Percentiles rank a stretch among this genome's conserved stretches.
phyloP scores from a whole-genome alignment of 2,329 filamentous ascomycete species.

The Hymenoscyphus scutula region DNA sequence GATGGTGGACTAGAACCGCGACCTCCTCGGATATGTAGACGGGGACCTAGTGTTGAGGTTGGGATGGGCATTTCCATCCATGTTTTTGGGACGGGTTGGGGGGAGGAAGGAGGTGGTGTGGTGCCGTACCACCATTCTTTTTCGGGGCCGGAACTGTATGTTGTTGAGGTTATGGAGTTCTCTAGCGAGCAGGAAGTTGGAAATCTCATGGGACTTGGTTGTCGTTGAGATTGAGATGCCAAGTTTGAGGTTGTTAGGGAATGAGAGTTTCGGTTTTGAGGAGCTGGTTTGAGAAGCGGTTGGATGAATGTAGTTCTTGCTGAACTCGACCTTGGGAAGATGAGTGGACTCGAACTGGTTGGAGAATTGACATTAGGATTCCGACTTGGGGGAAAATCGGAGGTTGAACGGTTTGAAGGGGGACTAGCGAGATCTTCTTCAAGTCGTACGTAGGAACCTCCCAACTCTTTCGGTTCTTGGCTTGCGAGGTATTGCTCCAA shows the following conservation, averaged over 20 bases:
- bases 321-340: no score
- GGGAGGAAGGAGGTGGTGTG: not conserved
- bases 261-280: not conserved
- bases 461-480: no score
- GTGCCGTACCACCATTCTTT: slow-evolving; percentile 1
- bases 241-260: not conserved
- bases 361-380: no score
- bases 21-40: not conserved
- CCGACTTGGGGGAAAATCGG: no score
- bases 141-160: not conserved
- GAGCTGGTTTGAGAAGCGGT: no score
- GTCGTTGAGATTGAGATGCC: not conserved
- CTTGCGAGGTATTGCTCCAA: no score
- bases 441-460: no score
- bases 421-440: no score
- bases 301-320: no score
- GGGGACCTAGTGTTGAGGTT: not conserved
- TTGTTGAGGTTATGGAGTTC: not conserved
- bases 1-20: not conserved
- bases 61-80: not conserved
- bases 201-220: not conserved
- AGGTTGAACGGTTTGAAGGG: no score
- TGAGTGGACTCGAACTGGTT: no score
- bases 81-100: not conserved
- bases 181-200: not conserved